Evolutionary conservation across 345 rosid genomes (phyloP).

Genomic region (Linum usitatissimum): DNA sequence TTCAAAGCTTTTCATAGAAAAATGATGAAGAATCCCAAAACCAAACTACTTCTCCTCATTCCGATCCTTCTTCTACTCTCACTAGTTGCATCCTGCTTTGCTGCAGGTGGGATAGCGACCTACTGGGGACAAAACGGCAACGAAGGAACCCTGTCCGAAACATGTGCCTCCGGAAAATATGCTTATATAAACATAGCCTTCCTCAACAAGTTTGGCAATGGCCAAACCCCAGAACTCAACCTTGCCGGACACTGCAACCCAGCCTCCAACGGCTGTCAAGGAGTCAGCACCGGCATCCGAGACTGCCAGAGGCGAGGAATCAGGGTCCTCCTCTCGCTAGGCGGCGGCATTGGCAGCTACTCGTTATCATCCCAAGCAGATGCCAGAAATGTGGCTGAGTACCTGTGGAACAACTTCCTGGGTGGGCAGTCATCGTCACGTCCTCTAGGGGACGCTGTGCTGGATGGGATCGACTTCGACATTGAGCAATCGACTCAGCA

Average conservation of each 20-base stretch:
- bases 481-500: slow-evolving; percentile 13
- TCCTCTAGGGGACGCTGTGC: slow-evolving; percentile 15
- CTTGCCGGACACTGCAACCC: slow-evolving; percentile 30
- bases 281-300: slow-evolving; percentile 12
- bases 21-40: slow-evolving; percentile 13
- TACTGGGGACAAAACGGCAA: slow-evolving; percentile 31
- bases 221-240: slow-evolving; percentile 19
- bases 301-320: slow-evolving; percentile 22
- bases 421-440: slow-evolving; percentile 22
- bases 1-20: not conserved
- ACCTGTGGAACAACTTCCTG: slow-evolving; percentile 20
- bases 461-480: slow-evolving; percentile 26
- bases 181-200: slow-evolving; percentile 23
- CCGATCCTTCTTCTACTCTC: slow-evolving; percentile 9
- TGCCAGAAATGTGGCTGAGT: slow-evolving; percentile 16
- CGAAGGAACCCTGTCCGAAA: slow-evolving; percentile 24
- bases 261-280: slow-evolving; percentile 8
- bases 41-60: slow-evolving; percentile 5
- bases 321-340: slow-evolving; percentile 24
- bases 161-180: slow-evolving; percentile 20
- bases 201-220: slow-evolving; percentile 24
- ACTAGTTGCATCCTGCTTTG: slow-evolving; percentile 3
- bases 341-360: slow-evolving; percentile 24
- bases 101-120: slow-evolving; percentile 18
- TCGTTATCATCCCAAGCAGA: slow-evolving; percentile 16